Evolutionary conservation across 495 filamentous ascomycete species (phyloP), one percentile per base, ranked within the genome.

Genomic region (Venustampulla echinocandica): DNA sequence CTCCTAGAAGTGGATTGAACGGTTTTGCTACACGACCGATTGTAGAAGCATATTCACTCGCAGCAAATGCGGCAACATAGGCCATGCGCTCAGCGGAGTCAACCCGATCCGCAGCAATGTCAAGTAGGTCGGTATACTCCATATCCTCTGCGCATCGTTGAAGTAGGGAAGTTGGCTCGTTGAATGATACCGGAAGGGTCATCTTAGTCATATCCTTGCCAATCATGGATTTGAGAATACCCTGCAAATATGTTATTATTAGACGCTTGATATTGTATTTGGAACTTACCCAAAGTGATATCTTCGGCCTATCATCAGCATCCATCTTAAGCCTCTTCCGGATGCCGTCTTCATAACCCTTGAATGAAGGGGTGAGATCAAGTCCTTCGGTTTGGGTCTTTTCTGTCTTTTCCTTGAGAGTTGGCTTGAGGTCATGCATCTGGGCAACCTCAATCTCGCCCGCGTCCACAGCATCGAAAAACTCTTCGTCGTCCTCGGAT

Each of bases 191-290:
- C 0, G 92, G 92, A 3, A 98, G 73, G 2, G 92, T 98, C 92
- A 98, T 97, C 69, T 89, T 96, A 15, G 92, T 98, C 92, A 98
- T 97, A 61, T 98, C 92, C 62, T 97, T 98, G 46, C 92, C 92
- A 57, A 98, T 95, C 92, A 98, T 98, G 32, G 92, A 98, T 70
- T 97, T 97, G 39, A 98, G 66, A 51, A 98, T 95, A 47, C 84
- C 82, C 90, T 97, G 50, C 43, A n/a, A 44, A 20, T 5, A 24
- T 39, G 27, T 53, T 55, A 54, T 52, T 17, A 6, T 11, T 22
- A 20, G 7, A 17, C n/a, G 10, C 4, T 9, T 40, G 17, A 5
- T 19, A 22, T 21, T 15, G 37, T 17, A 23, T 3, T 21, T 4
- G n/a, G 17, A 9, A 40, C 5, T 62, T 77, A 95, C 90, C 92